These are phyloP conservation scores for Musa troglodytarum DNA, from an alignment of 176 grass and related monocot genomes.

Conservation along the genomic window DNA sequence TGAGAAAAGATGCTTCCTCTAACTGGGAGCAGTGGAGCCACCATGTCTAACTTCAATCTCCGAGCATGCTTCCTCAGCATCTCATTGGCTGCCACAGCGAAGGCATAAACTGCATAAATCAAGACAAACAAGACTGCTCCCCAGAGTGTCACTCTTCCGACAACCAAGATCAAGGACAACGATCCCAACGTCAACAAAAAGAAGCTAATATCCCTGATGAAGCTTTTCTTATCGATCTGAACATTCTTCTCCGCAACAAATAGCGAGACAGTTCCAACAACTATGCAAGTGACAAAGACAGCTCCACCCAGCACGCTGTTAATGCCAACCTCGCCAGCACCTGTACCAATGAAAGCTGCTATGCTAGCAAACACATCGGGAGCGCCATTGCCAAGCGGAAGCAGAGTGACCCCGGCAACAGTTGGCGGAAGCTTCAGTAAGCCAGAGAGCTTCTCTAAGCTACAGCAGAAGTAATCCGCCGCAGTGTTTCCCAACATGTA, in stretches of 20 bases:
- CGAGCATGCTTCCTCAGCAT: constrained; percentile 73
- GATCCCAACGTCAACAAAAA: constrained; percentile 57
- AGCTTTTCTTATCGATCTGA: constrained; percentile 80
- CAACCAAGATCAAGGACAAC: constrained; percentile 50
- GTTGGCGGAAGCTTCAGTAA: constrained; percentile 75
- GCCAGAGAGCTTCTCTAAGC: constrained; percentile 79
- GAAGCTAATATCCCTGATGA: constrained; percentile 82
- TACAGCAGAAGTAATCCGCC: constrained; percentile 96
- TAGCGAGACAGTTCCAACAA: constrained; percentile 70
- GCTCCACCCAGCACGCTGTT: constrained; percentile 93
- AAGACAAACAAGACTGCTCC: constrained; percentile 72
- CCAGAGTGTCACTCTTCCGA: constrained; percentile 84
- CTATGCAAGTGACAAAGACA: constrained; percentile 90
- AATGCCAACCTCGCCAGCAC: constrained; percentile 74
- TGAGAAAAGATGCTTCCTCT: constrained; percentile 74
- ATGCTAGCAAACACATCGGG: constrained; percentile 95
- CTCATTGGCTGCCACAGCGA: constrained; percentile 84
- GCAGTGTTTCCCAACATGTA: constrained; percentile 95
- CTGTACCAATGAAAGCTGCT: constrained; percentile 69
- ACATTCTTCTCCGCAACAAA: constrained; percentile 81
- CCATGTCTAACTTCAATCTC: constrained; percentile 69
- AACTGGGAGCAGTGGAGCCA: constrained; percentile 80
- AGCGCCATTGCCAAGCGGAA: constrained; percentile 91
- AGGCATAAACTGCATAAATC: constrained; percentile 80
- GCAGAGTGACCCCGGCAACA: constrained; percentile 71